Conservation (phyloP, 768 basidiomycete genomes). For the Auricularia sp. region DNA sequence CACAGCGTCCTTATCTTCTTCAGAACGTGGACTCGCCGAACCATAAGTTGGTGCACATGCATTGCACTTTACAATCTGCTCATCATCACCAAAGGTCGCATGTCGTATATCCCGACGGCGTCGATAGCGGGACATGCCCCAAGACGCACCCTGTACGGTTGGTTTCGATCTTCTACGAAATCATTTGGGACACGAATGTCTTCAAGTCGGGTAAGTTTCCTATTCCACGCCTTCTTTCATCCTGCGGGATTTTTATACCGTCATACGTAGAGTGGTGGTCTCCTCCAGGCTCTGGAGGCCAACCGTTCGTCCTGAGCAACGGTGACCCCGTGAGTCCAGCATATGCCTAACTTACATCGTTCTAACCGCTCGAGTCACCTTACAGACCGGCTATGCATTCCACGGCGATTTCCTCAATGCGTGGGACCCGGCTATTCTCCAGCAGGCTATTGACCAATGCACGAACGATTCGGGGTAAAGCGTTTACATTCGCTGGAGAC, state of each 20-base stretch:
- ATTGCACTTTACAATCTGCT: background rate
- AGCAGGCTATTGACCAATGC: background rate
- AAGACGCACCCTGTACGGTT: slow-evolving; percentile 12
- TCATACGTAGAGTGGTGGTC: background rate
- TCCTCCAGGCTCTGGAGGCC: background rate
- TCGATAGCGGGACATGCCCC: slow-evolving; percentile 13
- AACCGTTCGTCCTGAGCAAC: background rate
- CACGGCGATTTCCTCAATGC: background rate
- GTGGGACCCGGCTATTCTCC: background rate
- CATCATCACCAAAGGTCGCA: slow-evolving; percentile 6
- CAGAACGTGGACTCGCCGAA: background rate
- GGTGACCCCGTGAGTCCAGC: background rate
- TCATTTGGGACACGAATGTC: slow-evolving; percentile 7
- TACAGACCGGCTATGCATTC: background rate
- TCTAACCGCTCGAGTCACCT: too few species aligned
- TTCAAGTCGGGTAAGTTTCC: slow-evolving; percentile 2
- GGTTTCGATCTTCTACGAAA: slow-evolving; percentile 13
- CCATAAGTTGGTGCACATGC: background rate
- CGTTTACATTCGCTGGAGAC: too few species aligned
- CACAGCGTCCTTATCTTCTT: background rate
- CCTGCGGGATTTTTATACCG: too few species aligned
- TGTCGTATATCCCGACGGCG: slow-evolving; percentile 13
- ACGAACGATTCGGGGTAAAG: background rate
- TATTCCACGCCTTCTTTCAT: too few species aligned
- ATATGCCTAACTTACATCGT: background rate